These are phyloP conservation scores for Ogataea dorogensis DNA, from an alignment of 805 yeast species.

Conservation along the genomic window DNA sequence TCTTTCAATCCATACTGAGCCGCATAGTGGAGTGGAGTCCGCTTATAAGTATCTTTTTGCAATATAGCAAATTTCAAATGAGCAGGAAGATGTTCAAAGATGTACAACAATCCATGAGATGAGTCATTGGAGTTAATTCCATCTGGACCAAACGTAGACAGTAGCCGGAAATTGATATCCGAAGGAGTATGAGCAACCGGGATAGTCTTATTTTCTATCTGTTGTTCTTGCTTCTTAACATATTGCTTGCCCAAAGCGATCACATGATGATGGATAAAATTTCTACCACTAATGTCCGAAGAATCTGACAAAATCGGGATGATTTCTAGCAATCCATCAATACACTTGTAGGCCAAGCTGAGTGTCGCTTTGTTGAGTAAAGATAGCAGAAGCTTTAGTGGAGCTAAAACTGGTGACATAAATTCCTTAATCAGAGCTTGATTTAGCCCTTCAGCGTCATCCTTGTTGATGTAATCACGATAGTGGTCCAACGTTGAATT, in stretches of 20 bases:
- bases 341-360: slow-evolving; percentile 52
- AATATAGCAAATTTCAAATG: slow-evolving; percentile 54
- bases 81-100: slow-evolving; percentile 55
- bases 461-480: slow-evolving; percentile 25
- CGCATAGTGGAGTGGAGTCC: slow-evolving; percentile 89
- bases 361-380: slow-evolving; percentile 65
- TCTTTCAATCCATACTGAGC: slow-evolving; percentile 79
- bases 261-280: slow-evolving; percentile 81
- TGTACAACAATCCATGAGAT: slow-evolving; percentile 56
- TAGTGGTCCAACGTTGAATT: slow-evolving; percentile 24
- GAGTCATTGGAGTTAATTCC: slow-evolving; percentile 59
- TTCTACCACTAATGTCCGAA: slow-evolving; percentile 75
- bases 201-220: slow-evolving; percentile 22
- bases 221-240: slow-evolving; percentile 29
- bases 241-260: slow-evolving; percentile 72
- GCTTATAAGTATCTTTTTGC: slow-evolving; percentile 68
- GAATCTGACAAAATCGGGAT: slow-evolving; percentile 58
- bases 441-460: slow-evolving; percentile 39
- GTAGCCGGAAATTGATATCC: slow-evolving; percentile 44
- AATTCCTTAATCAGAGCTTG: slow-evolving; percentile 42
- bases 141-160: slow-evolving; percentile 59
- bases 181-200: slow-evolving; percentile 45
- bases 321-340: slow-evolving; percentile 51
- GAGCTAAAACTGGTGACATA: slow-evolving; percentile 48
- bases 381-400: slow-evolving; percentile 55